A percentile compares a stretch with the other conserved stretches of the same genome.
Evolutionary conservation across 23 red algal genomes (phyloP).

Genomic region (Gracilaria domingensis): DNA sequence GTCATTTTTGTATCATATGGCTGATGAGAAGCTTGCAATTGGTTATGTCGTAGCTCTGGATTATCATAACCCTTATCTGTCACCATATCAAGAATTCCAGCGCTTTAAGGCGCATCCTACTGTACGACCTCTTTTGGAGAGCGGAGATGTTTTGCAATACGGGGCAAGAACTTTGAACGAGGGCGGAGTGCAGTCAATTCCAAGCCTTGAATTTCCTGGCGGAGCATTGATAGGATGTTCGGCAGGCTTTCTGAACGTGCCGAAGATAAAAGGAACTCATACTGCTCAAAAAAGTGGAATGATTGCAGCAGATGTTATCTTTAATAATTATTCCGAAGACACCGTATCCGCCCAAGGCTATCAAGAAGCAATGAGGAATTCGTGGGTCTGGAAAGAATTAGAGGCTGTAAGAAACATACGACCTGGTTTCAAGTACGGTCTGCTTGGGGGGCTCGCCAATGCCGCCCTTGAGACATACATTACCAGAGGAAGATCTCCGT

Average conservation of each 20-base stretch:
- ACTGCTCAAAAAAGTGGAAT: constrained; percentile 99
- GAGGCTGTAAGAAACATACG: constrained; percentile 87
- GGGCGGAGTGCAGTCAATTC: constrained; percentile 89
- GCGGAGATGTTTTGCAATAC: constrained; percentile 92
- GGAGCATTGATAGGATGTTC: constrained; percentile 93
- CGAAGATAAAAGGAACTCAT: constrained; percentile 99
- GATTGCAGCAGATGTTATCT: constrained; percentile 89
- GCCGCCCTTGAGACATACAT: constrained; percentile 94
- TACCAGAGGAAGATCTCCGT: constrained; percentile 81
- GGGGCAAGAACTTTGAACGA: constrained; percentile 94
- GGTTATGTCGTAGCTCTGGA: constrained; percentile 94
- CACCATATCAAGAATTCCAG: constrained; percentile 90
- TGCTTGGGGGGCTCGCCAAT: constrained; percentile 78
- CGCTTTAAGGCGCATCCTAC: constrained; percentile 86
- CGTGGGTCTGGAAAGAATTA: constrained; percentile 93
- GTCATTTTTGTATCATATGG: constrained; percentile 96
- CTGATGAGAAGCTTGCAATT: constrained; percentile 77
- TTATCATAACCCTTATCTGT: constrained; percentile 91
- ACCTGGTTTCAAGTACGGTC: constrained; percentile 87
- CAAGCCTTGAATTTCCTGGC: constrained; percentile 89
- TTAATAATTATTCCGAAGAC: constrained; percentile 49
- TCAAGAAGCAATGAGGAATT: constrained; percentile 56
- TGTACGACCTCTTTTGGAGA: constrained; percentile 74
- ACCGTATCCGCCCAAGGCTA: constrained; percentile 58
- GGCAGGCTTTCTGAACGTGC: constrained; percentile 99